These are phyloP conservation scores for Monosporascus sp. DNA, from an alignment of 2,329 filamentous ascomycete genomes.

Conservation along the genomic window DNA sequence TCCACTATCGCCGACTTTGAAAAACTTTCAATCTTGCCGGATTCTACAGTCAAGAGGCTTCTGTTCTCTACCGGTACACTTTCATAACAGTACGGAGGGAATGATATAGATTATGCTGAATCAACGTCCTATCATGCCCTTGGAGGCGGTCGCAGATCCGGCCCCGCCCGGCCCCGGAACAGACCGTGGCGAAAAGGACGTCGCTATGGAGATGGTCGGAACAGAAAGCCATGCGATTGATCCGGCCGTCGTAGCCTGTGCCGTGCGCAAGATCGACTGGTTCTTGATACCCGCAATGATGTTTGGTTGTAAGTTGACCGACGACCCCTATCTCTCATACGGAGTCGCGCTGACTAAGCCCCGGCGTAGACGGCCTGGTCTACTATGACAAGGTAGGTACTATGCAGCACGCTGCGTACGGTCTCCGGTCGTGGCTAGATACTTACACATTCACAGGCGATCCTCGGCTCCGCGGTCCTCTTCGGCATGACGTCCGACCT, in stretches of 20 bases:
- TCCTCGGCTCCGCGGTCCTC: constrained; percentile 50
- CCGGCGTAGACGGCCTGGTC: constrained; percentile 51
- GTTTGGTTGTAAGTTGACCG: constrained; percentile 34
- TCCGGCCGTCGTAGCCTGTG: constrained; percentile 46
- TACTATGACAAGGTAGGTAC: constrained; percentile 60
- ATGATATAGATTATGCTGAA: too few species aligned
- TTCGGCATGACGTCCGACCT: constrained; percentile 74
- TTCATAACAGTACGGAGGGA: too few species aligned
- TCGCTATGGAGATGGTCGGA: constrained; percentile 55
- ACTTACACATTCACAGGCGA: background rate
- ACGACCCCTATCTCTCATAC: too few species aligned
- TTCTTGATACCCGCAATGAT: constrained; percentile 66
- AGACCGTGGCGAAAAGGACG: constrained; percentile 40
- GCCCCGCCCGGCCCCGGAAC: background rate
- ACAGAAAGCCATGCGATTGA: constrained; percentile 51
- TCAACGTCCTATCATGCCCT: too few species aligned
- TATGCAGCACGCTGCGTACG: background rate
- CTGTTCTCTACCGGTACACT: too few species aligned
- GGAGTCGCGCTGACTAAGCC: background rate
- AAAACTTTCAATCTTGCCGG: too few species aligned
- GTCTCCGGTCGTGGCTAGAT: background rate
- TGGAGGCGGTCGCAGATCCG: background rate
- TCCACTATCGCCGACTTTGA: too few species aligned
- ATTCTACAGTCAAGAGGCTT: too few species aligned
- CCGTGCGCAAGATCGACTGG: constrained; percentile 61